A percentile compares a stretch with the other conserved stretches of the same genome.
Conservation (phyloP, 2,329 filamentous ascomycete genomes). For the Ophiostoma ips region DNA sequence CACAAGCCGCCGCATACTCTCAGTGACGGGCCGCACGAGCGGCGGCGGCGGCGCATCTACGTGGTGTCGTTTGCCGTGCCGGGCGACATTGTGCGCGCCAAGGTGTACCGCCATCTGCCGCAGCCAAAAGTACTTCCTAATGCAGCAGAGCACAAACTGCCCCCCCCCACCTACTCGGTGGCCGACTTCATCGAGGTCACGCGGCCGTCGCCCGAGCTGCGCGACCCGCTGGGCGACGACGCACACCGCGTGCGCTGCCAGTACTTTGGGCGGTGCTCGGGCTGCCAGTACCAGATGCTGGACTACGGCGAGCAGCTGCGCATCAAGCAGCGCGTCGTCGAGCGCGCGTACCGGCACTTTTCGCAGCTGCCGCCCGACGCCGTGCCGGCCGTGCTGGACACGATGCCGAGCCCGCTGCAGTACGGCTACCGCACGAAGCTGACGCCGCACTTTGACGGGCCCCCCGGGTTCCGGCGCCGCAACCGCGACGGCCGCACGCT, state of each 20-base stretch:
- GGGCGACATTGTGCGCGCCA: conserved; percentile 67
- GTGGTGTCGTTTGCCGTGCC: conserved; percentile 81
- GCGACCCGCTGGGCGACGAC: conserved; percentile 54
- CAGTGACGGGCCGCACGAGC: conserved; percentile 24
- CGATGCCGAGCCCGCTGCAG: conserved; percentile 77
- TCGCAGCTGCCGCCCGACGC: conserved; percentile 64
- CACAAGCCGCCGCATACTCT: background rate
- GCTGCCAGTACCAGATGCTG: conserved; percentile 97
- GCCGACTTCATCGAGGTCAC: conserved; percentile 73
- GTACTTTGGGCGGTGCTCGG: conserved; percentile 79
- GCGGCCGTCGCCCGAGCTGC: conserved; percentile 40
- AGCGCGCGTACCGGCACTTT: conserved; percentile 87
- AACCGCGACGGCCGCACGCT: conserved; percentile 32
- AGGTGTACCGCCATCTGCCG: conserved; percentile 58
- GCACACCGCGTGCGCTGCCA: conserved; percentile 64
- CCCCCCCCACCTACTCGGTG: conserved; percentile 47
- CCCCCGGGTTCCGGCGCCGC: conserved; percentile 38
- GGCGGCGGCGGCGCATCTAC: conserved; percentile 47
- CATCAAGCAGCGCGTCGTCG: conserved; percentile 74
- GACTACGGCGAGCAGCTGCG: conserved; percentile 73
- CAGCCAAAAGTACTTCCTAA: conserved; percentile 18
- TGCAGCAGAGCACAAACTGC: too few species aligned
- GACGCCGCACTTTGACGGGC: conserved; percentile 87
- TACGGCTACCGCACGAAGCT: conserved; percentile 95
- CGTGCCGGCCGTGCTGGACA: conserved; percentile 65